A percentile compares a stretch with the other conserved stretches of the same genome.
These are phyloP conservation scores for Vitis hybrid DNA, from an alignment of 177 flowering plant genomes.

Conservation along the genomic window DNA sequence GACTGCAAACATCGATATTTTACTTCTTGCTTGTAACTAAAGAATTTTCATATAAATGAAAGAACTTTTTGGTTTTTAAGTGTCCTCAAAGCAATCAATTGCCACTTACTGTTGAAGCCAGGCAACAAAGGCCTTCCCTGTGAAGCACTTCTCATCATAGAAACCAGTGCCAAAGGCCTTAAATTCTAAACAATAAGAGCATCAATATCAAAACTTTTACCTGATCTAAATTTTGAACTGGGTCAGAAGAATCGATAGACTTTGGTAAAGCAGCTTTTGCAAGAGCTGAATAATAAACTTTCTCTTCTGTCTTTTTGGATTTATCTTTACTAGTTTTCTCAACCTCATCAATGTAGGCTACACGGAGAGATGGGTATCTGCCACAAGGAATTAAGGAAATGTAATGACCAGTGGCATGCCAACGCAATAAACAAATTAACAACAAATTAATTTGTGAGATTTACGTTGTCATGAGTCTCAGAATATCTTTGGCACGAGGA, in stretches of 20 bases:
- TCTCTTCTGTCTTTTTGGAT: slow-evolving; percentile 31
- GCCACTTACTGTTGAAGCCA: too few relatives aligned
- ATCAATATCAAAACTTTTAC: slow-evolving; percentile 18
- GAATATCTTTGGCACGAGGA: slow-evolving; percentile 56
- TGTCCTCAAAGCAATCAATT: too few relatives aligned
- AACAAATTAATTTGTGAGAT: slow-evolving; percentile 1
- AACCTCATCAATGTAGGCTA: slow-evolving; percentile 62
- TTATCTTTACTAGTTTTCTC: slow-evolving; percentile 43
- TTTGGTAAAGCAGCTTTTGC: slow-evolving; percentile 49
- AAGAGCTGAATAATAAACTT: slow-evolving; percentile 55
- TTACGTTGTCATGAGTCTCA: slow-evolving; percentile 63
- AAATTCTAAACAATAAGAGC: too few relatives aligned
- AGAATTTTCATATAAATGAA: too few relatives aligned
- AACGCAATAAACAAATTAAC: background rate
- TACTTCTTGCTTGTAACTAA: too few relatives aligned
- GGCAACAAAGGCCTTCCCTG: too few relatives aligned
- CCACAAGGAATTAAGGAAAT: slow-evolving; percentile 9
- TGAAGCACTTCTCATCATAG: too few relatives aligned
- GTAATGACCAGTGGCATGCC: background rate
- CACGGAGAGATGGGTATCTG: slow-evolving; percentile 63
- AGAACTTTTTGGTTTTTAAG: too few relatives aligned
- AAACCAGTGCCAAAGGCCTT: too few relatives aligned
- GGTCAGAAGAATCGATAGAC: slow-evolving; percentile 40
- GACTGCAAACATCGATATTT: too few relatives aligned
- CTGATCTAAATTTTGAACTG: slow-evolving; percentile 53